Evolutionary conservation across 768 basidiomycete genomes (phyloP).

Genomic region (Heimioporus sp.): DNA sequence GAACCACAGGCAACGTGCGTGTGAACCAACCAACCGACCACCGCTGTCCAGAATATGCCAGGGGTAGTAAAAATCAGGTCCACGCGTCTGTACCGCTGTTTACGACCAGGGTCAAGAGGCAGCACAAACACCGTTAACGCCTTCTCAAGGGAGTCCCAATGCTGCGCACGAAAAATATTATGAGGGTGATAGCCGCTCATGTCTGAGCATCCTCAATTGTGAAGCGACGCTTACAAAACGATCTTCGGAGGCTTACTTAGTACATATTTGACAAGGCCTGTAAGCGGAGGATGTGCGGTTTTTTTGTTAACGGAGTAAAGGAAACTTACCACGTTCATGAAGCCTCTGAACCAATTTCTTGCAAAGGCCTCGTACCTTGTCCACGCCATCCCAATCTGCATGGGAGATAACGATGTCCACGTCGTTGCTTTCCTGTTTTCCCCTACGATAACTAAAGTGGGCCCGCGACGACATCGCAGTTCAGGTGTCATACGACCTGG

Average conservation of each 20-base stretch:
- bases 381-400: slow-evolving; percentile 43
- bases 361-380: slow-evolving; percentile 60
- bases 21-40: slow-evolving; percentile 72
- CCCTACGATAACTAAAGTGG: slow-evolving; percentile 69
- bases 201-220: slow-evolving; percentile 36
- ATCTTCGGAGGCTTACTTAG: slow-evolving; percentile 55
- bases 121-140: slow-evolving; percentile 76
- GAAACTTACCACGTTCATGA: slow-evolving; percentile 49
- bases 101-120: slow-evolving; percentile 38
- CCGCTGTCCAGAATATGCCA: slow-evolving; percentile 82
- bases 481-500: neutral
- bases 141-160: slow-evolving; percentile 84
- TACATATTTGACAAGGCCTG: slow-evolving; percentile 78
- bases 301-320: neutral
- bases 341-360: slow-evolving; percentile 57
- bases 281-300: neutral
- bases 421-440: slow-evolving; percentile 79
- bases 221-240: slow-evolving; percentile 5
- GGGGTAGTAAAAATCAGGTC: slow-evolving; percentile 82
- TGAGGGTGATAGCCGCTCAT: slow-evolving; percentile 59
- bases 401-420: slow-evolving; percentile 90
- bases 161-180: slow-evolving; percentile 51
- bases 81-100: slow-evolving; percentile 60
- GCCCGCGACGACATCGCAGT: neutral
- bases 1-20: neutral